phyloP scores from a whole-genome alignment of 2,329 filamentous ascomycete genomes.

The Cryphonectria radicalis region DNA sequence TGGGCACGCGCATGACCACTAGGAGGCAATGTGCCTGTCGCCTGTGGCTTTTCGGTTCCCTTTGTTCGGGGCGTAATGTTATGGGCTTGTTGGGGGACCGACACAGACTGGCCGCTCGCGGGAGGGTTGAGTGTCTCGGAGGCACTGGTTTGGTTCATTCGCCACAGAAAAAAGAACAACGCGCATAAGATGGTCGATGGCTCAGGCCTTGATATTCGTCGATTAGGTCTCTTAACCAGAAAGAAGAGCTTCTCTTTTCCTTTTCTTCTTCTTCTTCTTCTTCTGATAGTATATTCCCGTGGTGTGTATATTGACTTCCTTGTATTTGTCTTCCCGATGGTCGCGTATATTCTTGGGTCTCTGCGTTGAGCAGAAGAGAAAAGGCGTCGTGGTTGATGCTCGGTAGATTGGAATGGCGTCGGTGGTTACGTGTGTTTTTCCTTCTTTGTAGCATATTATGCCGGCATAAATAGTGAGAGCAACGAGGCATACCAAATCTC shows the following conservation, averaged over 20 bases:
- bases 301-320: neutral
- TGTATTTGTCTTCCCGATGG: neutral
- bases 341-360: neutral
- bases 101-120: neutral
- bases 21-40: slow-evolving; percentile 7
- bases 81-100: neutral
- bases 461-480: neutral
- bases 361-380: slow-evolving; percentile 3
- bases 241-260: neutral
- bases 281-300: neutral
- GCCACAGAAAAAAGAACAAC: neutral
- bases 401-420: neutral
- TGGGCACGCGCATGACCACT: slow-evolving; percentile 41
- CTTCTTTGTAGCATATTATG: neutral
- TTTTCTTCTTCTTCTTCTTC: neutral
- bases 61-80: slow-evolving; percentile 18
- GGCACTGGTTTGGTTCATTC: neutral
- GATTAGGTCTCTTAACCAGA: neutral
- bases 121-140: neutral
- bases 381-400: neutral
- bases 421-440: neutral
- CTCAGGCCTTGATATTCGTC: neutral
- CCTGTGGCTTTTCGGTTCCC: slow-evolving; percentile 21
- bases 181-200: neutral
- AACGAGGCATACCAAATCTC: neutral